Percentiles rank a stretch among this genome's conserved stretches.
Evolutionary conservation across 2,329 filamentous ascomycete species (phyloP).

Genomic region (Cryphonectria nitschkei): DNA sequence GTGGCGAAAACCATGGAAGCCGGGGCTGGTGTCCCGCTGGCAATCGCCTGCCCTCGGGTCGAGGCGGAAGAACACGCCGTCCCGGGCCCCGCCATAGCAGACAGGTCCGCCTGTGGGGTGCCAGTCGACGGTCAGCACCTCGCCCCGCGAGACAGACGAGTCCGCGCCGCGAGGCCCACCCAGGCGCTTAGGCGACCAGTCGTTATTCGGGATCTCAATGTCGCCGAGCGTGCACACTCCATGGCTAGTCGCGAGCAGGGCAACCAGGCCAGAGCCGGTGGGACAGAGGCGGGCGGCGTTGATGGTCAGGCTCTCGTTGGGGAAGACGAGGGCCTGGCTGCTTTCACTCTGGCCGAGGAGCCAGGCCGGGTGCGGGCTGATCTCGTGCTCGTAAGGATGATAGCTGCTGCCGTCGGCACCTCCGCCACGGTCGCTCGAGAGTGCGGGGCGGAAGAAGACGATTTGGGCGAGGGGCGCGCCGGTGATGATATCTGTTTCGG

Average conservation of each 20-base stretch:
- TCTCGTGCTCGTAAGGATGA: slow-evolving; percentile 31
- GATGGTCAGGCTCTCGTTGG: slow-evolving; percentile 27
- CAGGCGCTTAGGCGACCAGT: slow-evolving; percentile 33
- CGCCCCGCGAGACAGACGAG: slow-evolving; percentile 26
- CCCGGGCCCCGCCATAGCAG: slow-evolving; percentile 55
- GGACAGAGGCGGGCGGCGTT: slow-evolving; percentile 45
- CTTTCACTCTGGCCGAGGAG: slow-evolving; percentile 40
- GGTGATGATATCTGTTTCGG: slow-evolving; percentile 40
- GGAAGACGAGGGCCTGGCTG: slow-evolving; percentile 13
- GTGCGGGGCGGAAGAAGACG: slow-evolving; percentile 47
- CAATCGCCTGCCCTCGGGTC: slow-evolving; percentile 46
- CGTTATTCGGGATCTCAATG: slow-evolving; percentile 38
- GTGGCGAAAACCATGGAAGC: slow-evolving; percentile 37
- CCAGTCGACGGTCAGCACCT: slow-evolving; percentile 56
- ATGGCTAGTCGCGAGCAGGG: slow-evolving; percentile 51
- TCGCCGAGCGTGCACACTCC: slow-evolving; percentile 48
- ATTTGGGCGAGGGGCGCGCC: slow-evolving; percentile 52
- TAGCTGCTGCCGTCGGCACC: neutral
- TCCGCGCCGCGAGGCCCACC: neutral
- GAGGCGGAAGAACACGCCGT: slow-evolving; percentile 48
- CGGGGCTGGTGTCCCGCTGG: neutral
- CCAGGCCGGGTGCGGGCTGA: slow-evolving; percentile 40
- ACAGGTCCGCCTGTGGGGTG: slow-evolving; percentile 46
- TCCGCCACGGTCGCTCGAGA: slow-evolving; percentile 35
- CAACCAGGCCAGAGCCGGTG: slow-evolving; percentile 43